Evolutionary conservation across 148 eudicot species (phyloP).

Genomic region (Pharnaceum exiguum): DNA sequence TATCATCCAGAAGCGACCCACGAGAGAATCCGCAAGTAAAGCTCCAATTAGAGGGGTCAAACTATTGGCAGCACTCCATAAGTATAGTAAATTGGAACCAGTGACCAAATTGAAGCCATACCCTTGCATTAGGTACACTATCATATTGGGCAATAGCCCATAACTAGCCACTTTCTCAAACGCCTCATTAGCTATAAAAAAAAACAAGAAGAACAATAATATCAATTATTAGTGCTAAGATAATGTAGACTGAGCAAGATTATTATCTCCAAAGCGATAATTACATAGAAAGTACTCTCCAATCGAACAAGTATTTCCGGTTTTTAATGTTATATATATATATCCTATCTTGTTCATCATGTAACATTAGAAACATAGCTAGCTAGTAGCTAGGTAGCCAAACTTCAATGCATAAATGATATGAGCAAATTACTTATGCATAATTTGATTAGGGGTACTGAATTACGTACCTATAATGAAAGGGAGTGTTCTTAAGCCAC

Average conservation of each 20-base stretch:
- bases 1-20: conserved; percentile 46
- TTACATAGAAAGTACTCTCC: too few species aligned
- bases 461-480: conserved; percentile 26
- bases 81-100: conserved; percentile 29
- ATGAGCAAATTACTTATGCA: too few species aligned
- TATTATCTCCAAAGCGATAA: too few species aligned
- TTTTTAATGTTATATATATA: too few species aligned
- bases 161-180: conserved; percentile 44
- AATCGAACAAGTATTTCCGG: too few species aligned
- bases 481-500: conserved; percentile 26
- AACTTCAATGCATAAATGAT: too few species aligned
- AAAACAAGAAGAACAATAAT: background rate
- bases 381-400: too few species aligned
- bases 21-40: conserved; percentile 38
- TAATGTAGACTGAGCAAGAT: too few species aligned
- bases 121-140: conserved; percentile 30
- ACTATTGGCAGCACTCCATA: conserved; percentile 37
- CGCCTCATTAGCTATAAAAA: conserved; percentile 36
- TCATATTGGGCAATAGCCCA: conserved; percentile 48
- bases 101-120: conserved; percentile 29
- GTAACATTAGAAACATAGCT: too few species aligned
- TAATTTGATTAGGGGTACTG: too few species aligned
- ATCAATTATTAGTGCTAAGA: background rate
- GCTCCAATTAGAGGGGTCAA: conserved; percentile 42
- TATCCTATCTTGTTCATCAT: too few species aligned